Evolutionary conservation across 257 asterid species (phyloP).

Genomic region (Solanum chmielewskii): DNA sequence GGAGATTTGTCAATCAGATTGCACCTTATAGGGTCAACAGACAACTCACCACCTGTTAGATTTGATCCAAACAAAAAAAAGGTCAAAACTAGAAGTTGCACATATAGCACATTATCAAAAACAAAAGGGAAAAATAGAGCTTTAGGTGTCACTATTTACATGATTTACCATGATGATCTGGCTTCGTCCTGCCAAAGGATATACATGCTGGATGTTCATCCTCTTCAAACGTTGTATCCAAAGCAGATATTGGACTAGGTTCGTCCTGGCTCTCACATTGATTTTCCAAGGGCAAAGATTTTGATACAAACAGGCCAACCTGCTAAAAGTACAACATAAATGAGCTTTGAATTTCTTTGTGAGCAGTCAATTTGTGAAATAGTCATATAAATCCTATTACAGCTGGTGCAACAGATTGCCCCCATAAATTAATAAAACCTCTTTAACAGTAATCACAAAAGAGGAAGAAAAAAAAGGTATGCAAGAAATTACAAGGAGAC

Average conservation of each 20-base stretch:
- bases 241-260: conserved; percentile 88
- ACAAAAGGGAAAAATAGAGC: background rate
- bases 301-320: conserved; percentile 24
- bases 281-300: conserved; percentile 28
- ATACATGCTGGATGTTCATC: conserved; percentile 32
- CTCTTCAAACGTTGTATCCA: conserved; percentile 61
- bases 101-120: background rate
- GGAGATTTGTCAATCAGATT: conserved; percentile 91
- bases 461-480: background rate
- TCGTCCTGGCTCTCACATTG: conserved; percentile 68
- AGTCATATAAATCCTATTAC: background rate
- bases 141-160: background rate
- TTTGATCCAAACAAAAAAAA: background rate
- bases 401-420: background rate
- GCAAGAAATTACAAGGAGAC: background rate
- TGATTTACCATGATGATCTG: conserved; percentile 35
- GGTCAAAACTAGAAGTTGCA: background rate
- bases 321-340: conserved; percentile 18
- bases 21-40: conserved; percentile 25
- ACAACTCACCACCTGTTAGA: conserved; percentile 41
- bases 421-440: background rate
- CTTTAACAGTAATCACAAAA: background rate
- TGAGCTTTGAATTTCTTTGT: background rate
- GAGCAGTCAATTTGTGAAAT: background rate
- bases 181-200: conserved; percentile 29